A percentile compares a stretch with the other conserved stretches of the same genome.
Conservation (phyloP, 148 eudicot genomes). For the Selenicereus undatus region DNA sequence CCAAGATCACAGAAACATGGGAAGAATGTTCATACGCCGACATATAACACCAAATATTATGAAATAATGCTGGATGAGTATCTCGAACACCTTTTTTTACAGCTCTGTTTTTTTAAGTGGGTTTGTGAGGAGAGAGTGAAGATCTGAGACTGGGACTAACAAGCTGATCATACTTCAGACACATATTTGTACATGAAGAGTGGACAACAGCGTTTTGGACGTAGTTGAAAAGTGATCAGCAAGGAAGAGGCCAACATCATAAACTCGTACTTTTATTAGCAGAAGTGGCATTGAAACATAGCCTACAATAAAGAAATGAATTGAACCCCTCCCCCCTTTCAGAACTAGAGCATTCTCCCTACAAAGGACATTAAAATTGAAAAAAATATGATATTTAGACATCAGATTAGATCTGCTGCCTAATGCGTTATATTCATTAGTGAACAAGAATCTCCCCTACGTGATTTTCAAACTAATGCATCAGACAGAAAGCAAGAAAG, state of each 20-base stretch:
- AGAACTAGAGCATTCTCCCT: background rate
- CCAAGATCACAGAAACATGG: conserved; percentile 5
- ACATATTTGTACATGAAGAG: background rate
- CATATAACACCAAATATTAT: background rate
- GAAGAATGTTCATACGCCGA: background rate
- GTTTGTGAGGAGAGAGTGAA: background rate
- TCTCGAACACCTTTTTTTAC: background rate
- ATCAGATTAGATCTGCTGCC: background rate
- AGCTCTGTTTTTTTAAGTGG: background rate
- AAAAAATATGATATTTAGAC: background rate
- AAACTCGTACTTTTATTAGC: background rate
- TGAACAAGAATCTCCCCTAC: background rate
- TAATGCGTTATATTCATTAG: background rate
- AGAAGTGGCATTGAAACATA: background rate
- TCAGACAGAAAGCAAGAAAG: background rate
- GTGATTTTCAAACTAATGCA: background rate
- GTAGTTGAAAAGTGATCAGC: background rate
- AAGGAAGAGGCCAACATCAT: background rate
- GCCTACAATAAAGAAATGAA: background rate
- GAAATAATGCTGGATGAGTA: background rate
- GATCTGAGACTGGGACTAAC: background rate
- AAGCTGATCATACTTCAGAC: background rate
- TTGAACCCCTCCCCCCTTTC: background rate
- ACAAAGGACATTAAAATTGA: background rate
- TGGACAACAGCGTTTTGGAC: background rate